phyloP scores from a whole-genome alignment of 2,329 filamentous ascomycete genomes.

The Venturia carpophila region DNA sequence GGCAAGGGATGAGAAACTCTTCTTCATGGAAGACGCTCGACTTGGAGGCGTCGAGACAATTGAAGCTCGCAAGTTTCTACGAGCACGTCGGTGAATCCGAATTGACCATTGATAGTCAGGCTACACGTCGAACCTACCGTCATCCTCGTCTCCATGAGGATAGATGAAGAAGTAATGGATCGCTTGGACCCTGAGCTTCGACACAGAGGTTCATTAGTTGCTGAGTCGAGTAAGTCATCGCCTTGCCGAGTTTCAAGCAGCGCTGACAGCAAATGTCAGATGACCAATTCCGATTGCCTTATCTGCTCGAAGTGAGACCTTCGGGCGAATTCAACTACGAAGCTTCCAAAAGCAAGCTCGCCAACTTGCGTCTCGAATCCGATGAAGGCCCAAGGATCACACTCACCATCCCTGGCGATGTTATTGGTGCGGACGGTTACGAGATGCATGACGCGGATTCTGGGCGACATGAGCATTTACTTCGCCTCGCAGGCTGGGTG shows the following conservation, averaged over 20 bases:
- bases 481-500: slow-evolving; percentile 62
- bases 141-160: slow-evolving; percentile 49
- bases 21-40: slow-evolving; percentile 68
- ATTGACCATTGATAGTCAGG: slow-evolving; percentile 42
- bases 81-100: neutral
- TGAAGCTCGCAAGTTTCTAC: slow-evolving; percentile 35
- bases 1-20: slow-evolving; percentile 60
- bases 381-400: slow-evolving; percentile 41
- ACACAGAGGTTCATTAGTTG: slow-evolving; percentile 26
- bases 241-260: neutral
- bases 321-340: slow-evolving; percentile 66
- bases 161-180: slow-evolving; percentile 42
- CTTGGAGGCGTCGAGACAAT: slow-evolving; percentile 58
- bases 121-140: slow-evolving; percentile 55
- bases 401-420: slow-evolving; percentile 56
- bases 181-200: slow-evolving; percentile 38
- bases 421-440: slow-evolving; percentile 25
- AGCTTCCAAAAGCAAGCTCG: slow-evolving; percentile 57
- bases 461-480: slow-evolving; percentile 54
- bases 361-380: slow-evolving; percentile 48
- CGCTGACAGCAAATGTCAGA: slow-evolving; percentile 23
- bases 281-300: slow-evolving; percentile 48
- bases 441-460: slow-evolving; percentile 41
- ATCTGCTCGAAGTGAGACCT: slow-evolving; percentile 58
- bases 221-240: slow-evolving; percentile 27